Evolutionary conservation across 1,284 basidiomycete genomes (phyloP).

Genomic region (Marasmius oreades): DNA sequence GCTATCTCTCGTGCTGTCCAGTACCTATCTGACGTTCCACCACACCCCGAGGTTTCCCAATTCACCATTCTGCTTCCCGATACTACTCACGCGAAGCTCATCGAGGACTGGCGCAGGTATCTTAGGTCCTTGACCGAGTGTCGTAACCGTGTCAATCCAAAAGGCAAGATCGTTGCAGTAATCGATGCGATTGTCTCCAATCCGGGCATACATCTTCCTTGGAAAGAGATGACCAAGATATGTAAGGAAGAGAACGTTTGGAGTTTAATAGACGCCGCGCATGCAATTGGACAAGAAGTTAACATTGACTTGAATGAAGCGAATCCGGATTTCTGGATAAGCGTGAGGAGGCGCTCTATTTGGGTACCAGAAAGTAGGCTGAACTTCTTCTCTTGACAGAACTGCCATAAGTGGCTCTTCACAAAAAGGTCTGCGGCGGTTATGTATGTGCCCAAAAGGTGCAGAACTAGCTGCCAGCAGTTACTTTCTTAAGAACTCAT

Average conservation of each 20-base stretch:
- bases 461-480: constrained; percentile 13
- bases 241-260: constrained; percentile 66
- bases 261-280: constrained; percentile 83
- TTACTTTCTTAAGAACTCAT: background rate
- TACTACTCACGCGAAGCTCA: constrained; percentile 54
- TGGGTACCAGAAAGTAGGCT: background rate
- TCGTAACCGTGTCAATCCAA: constrained; percentile 3
- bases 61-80: constrained; percentile 59
- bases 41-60: constrained; percentile 47
- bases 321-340: constrained; percentile 78
- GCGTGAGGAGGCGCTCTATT: constrained; percentile 39
- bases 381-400: constrained; percentile 33
- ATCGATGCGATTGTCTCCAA: constrained; percentile 73
- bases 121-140: constrained; percentile 15
- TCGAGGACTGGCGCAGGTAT: constrained; percentile 50
- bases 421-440: constrained; percentile 71
- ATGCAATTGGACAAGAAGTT: constrained; percentile 71
- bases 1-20: constrained; percentile 56
- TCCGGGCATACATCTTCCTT: constrained; percentile 76
- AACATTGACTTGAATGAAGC: constrained; percentile 56
- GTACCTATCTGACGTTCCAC: constrained; percentile 56
- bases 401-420: constrained; percentile 84
- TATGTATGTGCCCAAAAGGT: constrained; percentile 79
- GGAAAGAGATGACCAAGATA: constrained; percentile 73
- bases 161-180: constrained; percentile 53